Evolutionary conservation across 345 rosid genomes (phyloP), one percentile per base, ranked within the genome.

Genomic region (Melaleuca quinquenervia): DNA sequence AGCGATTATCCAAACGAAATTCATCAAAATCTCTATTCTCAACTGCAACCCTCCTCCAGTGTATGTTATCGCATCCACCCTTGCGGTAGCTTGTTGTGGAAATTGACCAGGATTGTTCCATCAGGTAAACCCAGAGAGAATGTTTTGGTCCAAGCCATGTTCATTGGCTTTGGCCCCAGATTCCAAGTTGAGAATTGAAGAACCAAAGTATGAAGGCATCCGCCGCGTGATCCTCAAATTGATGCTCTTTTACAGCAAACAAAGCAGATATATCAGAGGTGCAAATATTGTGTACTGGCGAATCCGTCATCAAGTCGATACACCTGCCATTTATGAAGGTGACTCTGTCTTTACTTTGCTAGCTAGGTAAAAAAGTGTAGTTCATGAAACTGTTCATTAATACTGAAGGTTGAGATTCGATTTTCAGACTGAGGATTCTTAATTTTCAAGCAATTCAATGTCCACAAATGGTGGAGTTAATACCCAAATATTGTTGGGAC

Each of bases 121-220:
- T 70, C 87, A 96, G 99, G 92, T 88, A 32, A 96, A 91, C 84
- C 88, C 93, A 93, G 93, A 96, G 87, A 97, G 91, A 90, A 70
- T 96, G 95, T 95, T 97, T 88, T 87, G 92, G 94, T 93, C 96
- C 45, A 95, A 94, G 91, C 99, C 99, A 50, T 91, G 91, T 88
- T 97, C 99, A 8, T 88, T 97, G 91, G 96, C 99, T 86, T 87
- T 97, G 88, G 90, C 96, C 36, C 87, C 85, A 75, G 95, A 91
- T 82, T 96, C 99, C 60, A 93, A 94, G 20, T 91, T 91, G 51
- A 91, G 98, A 90, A 29, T 96, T 41, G 95, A 97, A 56, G 98
- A 96, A 84, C 98, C 99, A 18, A 87, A 91, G 50, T 96, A 92
- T 85, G 91, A 89, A 62, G 98, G 99, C 54, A 12, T 96, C 44